Percentiles rank a stretch among this genome's conserved stretches.
phyloP scores from a whole-genome alignment of 2,329 filamentous ascomycete genomes.

The Aspergillus tamarii region DNA sequence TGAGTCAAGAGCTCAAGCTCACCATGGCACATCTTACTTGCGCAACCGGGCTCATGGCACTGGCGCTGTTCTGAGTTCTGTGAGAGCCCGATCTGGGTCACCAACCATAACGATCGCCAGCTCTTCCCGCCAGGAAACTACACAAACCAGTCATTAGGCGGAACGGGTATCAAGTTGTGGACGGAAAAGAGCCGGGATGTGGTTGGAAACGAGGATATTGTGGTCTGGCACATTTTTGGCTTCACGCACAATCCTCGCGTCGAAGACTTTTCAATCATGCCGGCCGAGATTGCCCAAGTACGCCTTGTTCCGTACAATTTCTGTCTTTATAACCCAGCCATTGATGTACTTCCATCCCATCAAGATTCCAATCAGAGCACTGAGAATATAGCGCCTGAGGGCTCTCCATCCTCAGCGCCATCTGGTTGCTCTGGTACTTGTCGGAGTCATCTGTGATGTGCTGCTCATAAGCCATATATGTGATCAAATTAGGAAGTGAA shows the following conservation, averaged over 20 bases:
- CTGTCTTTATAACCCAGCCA: constrained; percentile 54
- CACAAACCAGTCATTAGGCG: constrained; percentile 50
- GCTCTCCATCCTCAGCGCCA: not conserved
- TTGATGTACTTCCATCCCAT: constrained; percentile 48
- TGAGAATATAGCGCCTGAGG: not conserved
- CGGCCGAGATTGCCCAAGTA: constrained; percentile 56
- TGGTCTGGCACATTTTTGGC: constrained; percentile 48
- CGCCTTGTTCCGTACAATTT: constrained; percentile 55
- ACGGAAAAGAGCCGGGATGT: constrained; percentile 21
- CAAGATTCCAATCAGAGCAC: constrained; percentile 43
- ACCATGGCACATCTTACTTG: constrained; percentile 54
- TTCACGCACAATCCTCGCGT: constrained; percentile 66
- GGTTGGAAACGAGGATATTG: constrained; percentile 32
- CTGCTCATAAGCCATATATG: not conserved
- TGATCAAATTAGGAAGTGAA: too few species aligned
- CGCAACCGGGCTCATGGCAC: constrained; percentile 52
- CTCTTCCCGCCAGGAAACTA: constrained; percentile 53
- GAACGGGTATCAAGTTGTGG: constrained; percentile 27
- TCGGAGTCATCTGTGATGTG: not conserved
- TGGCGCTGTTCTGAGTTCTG: constrained; percentile 54
- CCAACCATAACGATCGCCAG: constrained; percentile 53
- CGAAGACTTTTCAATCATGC: constrained; percentile 72
- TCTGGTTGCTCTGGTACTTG: not conserved
- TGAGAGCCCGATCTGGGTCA: constrained; percentile 56
- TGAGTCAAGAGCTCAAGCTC: not conserved